Evolutionary conservation across 306 rosid species (phyloP), one percentile per base, ranked within the genome.

Genomic region (Begonia peltatifolia): DNA sequence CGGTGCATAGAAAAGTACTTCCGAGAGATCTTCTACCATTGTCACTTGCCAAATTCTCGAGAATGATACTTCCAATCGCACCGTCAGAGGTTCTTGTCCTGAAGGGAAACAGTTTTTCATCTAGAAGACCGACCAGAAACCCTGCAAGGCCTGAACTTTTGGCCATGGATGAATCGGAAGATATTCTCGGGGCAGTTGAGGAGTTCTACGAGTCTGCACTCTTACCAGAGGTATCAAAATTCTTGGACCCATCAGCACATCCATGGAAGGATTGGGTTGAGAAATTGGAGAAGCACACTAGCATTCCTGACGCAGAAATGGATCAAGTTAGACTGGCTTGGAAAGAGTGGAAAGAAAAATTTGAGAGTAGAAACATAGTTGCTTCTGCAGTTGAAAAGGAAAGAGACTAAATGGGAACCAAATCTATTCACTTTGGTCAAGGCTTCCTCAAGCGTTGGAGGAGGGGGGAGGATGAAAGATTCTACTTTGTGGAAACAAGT

Each of bases 211-310:
- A n/a, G 36, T 74, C 86, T 65, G 60, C 69, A 42, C 66, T 90
- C 74, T 62, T 90, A 72, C 99, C 95, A 23, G 68, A 79, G 68
- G 62, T 86, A 59, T 61, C 84, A 14, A 71, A 73, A 56, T 78
- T 85, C 61, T 74, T 90, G 55, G 87, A 90, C 61, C 76, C 92
- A 11, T 65, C 82, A 41, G 71, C 66, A n/a, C 63, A 81, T 64
- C 99, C 88, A 48, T 90, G 92, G 94, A 64, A 18, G 15, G 63
- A 73, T 52, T 90, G 99, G 94, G 85, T 80, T 58, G 94, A 83
- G 63, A 86, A 76, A 7, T 69, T 86, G 81, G 88, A 86, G 47
- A 68, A 41, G 54, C 52, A 74, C 74, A 66, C 92, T 10, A 68
- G 86, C 75, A 74, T 86, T 70, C 86, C 92, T 44, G 67, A 73